These are phyloP conservation scores for Coemansia sp. DNA, from an alignment of 192 early-diverging fungal species.

Conservation along the genomic window DNA sequence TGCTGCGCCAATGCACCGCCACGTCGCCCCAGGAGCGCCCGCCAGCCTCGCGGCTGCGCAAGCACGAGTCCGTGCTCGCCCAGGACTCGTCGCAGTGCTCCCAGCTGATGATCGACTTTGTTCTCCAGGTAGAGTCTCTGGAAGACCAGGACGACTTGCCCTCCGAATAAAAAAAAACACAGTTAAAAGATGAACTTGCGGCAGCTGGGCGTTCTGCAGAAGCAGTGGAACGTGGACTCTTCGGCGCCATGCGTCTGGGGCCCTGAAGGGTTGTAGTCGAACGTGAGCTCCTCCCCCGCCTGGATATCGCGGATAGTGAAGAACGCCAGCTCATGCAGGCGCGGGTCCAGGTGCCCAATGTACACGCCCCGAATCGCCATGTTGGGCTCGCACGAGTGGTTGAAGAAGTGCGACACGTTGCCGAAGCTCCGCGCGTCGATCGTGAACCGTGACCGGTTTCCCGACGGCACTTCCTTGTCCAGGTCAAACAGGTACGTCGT, in stretches of 20 bases:
- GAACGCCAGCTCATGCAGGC: slow-evolving; percentile 83
- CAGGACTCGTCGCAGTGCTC: slow-evolving; percentile 34
- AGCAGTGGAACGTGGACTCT: slow-evolving; percentile 24
- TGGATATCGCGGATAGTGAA: slow-evolving; percentile 77
- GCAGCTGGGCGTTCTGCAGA: slow-evolving; percentile 18
- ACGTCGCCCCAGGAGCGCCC: slow-evolving; percentile 25
- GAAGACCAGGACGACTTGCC: slow-evolving; percentile 33
- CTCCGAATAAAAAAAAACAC: not conserved
- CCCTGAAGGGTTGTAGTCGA: slow-evolving; percentile 85
- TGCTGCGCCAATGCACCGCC: slow-evolving; percentile 40
- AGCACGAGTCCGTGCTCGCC: slow-evolving; percentile 35
- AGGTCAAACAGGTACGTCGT: slow-evolving; percentile 68
- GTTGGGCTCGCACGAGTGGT: slow-evolving; percentile 96
- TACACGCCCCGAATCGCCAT: slow-evolving; percentile 54
- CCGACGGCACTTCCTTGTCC: slow-evolving; percentile 70
- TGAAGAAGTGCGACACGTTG: slow-evolving; percentile 95
- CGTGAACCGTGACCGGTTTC: slow-evolving; percentile 84
- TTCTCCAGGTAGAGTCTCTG: slow-evolving; percentile 43
- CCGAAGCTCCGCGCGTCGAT: slow-evolving; percentile 91
- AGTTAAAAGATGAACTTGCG: slow-evolving; percentile 24
- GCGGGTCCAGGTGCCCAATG: slow-evolving; percentile 79
- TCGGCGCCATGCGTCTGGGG: not conserved
- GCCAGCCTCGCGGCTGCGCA: slow-evolving; percentile 40
- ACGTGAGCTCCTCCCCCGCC: slow-evolving; percentile 83
- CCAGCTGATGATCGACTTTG: slow-evolving; percentile 50